Conservation (phyloP, 2,329 filamentous ascomycete genomes). For the Talaromyces funiculosus region DNA sequence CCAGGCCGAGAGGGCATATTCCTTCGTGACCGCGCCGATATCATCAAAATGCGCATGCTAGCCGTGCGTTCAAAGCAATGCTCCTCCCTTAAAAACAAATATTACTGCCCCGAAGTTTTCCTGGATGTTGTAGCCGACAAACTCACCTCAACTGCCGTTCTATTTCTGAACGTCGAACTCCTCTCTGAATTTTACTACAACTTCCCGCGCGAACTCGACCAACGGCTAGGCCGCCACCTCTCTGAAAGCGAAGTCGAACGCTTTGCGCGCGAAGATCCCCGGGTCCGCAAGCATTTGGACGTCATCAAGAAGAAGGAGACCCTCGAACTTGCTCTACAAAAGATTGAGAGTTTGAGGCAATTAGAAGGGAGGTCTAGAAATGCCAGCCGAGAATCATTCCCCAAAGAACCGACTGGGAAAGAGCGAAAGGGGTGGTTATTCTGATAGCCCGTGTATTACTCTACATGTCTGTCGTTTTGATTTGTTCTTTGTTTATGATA, state of each 20-base stretch:
- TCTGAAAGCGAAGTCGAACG: constrained; percentile 74
- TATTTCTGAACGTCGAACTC: constrained; percentile 96
- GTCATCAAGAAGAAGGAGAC: constrained; percentile 88
- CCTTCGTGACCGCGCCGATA: constrained; percentile 81
- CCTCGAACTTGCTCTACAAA: constrained; percentile 84
- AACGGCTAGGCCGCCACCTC: constrained; percentile 75
- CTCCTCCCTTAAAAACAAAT: constrained; percentile 77
- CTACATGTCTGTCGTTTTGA: neutral
- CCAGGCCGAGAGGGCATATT: constrained; percentile 87
- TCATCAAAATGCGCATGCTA: constrained; percentile 82
- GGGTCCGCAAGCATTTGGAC: constrained; percentile 81
- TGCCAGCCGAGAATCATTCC: constrained; percentile 12
- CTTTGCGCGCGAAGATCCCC: constrained; percentile 89
- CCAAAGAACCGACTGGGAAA: neutral
- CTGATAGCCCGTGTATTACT: neutral
- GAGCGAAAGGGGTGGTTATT: constrained; percentile 11
- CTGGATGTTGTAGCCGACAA: constrained; percentile 96
- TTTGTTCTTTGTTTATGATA: neutral
- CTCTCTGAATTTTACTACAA: constrained; percentile 97
- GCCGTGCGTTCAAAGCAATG: constrained; percentile 92
- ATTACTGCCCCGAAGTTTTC: constrained; percentile 94
- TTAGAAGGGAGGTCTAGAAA: constrained; percentile 63
- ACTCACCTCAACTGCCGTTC: constrained; percentile 85
- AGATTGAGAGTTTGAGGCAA: constrained; percentile 87
- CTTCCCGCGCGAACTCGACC: constrained; percentile 87